These are phyloP conservation scores for Tricholoma matsutake DNA, from an alignment of 768 basidiomycete species.

Conservation along the genomic window DNA sequence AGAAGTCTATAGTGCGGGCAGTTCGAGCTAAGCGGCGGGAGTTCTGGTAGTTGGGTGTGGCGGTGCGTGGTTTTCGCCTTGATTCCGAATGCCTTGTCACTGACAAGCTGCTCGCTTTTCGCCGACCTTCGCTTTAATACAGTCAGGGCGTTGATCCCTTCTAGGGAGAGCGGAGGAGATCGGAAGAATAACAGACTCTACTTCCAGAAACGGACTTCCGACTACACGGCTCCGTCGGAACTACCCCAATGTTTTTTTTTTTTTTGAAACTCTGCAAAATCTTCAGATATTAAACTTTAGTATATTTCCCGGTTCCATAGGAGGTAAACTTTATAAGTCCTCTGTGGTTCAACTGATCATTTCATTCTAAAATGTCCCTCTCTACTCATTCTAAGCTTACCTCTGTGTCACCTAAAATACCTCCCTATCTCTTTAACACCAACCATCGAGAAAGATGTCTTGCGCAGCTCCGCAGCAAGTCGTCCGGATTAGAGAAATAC, in stretches of 20 bases:
- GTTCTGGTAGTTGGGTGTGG: constrained; percentile 54
- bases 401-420: constrained; percentile 26
- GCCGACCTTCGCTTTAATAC: too few relatives aligned
- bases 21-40: constrained; percentile 64
- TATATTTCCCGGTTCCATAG: neutral
- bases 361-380: neutral
- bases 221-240: too few relatives aligned
- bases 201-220: too few relatives aligned
- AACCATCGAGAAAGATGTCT: constrained; percentile 58
- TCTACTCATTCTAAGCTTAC: neutral
- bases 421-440: constrained; percentile 47
- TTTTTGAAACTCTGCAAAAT: neutral
- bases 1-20: constrained; percentile 57
- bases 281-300: too few relatives aligned
- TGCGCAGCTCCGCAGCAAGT: constrained; percentile 55
- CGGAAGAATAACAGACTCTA: neutral
- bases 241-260: too few relatives aligned
- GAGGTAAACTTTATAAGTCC: neutral
- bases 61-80: neutral
- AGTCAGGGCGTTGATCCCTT: too few relatives aligned
- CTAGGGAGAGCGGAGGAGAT: too few relatives aligned
- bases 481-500: constrained; percentile 60
- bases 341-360: neutral
- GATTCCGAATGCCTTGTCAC: neutral
- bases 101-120: too few relatives aligned